Percentiles rank a stretch among this genome's conserved stretches.
These are phyloP conservation scores for Peronosclerospora sorghi DNA, from an alignment of 352 stramenopile species.

Conservation along the genomic window DNA sequence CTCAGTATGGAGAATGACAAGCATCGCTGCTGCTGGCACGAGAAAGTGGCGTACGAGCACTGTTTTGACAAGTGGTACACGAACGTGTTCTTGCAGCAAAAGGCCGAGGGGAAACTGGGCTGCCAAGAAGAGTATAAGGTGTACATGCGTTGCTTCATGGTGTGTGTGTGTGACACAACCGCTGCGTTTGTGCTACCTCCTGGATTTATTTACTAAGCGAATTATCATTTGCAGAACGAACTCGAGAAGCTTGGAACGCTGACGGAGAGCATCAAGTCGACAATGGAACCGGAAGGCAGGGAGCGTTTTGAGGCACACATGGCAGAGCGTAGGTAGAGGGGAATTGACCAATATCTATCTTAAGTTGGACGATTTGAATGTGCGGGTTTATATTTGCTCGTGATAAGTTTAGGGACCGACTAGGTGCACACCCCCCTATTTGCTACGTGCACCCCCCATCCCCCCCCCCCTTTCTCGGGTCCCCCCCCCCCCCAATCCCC, in stretches of 20 bases:
- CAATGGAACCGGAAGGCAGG: constrained; percentile 50
- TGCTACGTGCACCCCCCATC: no score
- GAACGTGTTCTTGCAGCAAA: constrained; percentile 74
- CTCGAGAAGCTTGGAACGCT: constrained; percentile 48
- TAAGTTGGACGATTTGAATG: no score
- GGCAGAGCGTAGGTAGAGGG: not conserved
- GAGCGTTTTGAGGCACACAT: constrained; percentile 39
- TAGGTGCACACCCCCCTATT: no score
- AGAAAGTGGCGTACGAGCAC: constrained; percentile 66
- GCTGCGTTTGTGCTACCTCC: not conserved
- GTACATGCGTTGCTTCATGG: constrained; percentile 64
- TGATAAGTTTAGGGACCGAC: no score
- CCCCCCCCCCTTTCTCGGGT: no score
- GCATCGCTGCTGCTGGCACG: constrained; percentile 51
- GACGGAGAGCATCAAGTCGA: constrained; percentile 48
- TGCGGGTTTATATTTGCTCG: no score
- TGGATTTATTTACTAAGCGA: not conserved
- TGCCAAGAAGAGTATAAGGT: constrained; percentile 75
- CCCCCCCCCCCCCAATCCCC: no score
- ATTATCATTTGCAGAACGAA: constrained; percentile 29
- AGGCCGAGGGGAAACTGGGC: constrained; percentile 53
- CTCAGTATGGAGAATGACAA: constrained; percentile 3
- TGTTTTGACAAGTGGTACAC: constrained; percentile 86
- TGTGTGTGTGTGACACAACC: constrained; percentile 7
- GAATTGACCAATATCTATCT: no score